Evolutionary conservation across 75 land plant species (phyloP).

Genomic region (Cryptomeria japonica): DNA sequence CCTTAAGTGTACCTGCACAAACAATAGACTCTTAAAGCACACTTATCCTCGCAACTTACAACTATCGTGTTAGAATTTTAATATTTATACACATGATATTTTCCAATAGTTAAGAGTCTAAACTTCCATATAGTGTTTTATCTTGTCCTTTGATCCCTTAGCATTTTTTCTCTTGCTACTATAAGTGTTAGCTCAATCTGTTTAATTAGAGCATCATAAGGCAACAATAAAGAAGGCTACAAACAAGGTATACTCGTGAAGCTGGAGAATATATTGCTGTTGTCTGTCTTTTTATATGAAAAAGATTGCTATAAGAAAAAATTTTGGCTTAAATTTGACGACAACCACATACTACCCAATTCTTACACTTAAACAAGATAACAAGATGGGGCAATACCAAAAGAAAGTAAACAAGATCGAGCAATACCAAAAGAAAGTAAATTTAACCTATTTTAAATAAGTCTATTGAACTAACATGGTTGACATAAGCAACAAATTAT

Average conservation of each 20-base stretch:
- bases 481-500: background rate
- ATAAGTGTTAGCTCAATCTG: background rate
- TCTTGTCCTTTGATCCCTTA: background rate
- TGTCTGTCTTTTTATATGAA: background rate
- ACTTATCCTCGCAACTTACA: background rate
- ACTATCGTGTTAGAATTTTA: background rate
- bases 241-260: background rate
- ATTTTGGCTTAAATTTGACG: background rate
- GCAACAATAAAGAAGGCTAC: background rate
- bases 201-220: background rate
- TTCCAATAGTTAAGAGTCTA: background rate
- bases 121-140: background rate
- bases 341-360: background rate
- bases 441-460: background rate
- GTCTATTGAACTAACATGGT: background rate
- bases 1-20: background rate
- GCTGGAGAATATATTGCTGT: background rate
- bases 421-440: background rate
- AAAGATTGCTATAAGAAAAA: background rate
- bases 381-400: too few species aligned
- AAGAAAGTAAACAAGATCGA: background rate
- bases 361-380: background rate
- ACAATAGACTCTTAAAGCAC: background rate
- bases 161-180: background rate
- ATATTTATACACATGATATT: background rate